These are phyloP conservation scores for Yamadazyma aaseri DNA, from an alignment of 1,139 yeast genomes.

Conservation along the genomic window DNA sequence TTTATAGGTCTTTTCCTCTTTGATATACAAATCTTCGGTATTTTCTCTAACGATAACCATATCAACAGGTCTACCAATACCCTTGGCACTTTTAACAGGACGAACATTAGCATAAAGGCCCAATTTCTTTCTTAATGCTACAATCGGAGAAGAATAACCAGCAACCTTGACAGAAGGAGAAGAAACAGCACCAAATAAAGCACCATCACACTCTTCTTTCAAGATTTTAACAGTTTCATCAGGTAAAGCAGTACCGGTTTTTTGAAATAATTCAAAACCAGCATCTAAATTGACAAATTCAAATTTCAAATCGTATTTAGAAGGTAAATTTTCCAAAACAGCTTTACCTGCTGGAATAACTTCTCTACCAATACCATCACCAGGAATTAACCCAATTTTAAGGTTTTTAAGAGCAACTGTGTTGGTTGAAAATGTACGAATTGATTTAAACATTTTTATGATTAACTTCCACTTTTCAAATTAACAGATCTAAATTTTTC, in stretches of 20 bases:
- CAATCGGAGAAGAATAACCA: slow-evolving; percentile 97
- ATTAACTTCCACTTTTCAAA: no score
- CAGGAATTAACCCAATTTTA: slow-evolving; percentile 75
- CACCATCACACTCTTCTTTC: slow-evolving; percentile 88
- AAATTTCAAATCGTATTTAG: slow-evolving; percentile 71
- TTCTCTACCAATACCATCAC: slow-evolving; percentile 97
- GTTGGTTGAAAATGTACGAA: slow-evolving; percentile 39
- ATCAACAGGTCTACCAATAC: slow-evolving; percentile 84
- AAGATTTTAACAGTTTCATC: slow-evolving; percentile 84
- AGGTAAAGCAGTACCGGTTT: slow-evolving; percentile 93
- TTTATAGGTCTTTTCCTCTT: slow-evolving; percentile 78
- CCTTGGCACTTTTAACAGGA: slow-evolving; percentile 91
- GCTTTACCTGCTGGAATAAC: slow-evolving; percentile 94
- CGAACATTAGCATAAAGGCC: slow-evolving; percentile 96
- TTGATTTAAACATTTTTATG: slow-evolving; percentile 12
- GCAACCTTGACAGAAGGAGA: slow-evolving; percentile 92
- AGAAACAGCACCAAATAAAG: slow-evolving; percentile 94
- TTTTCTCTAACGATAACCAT: slow-evolving; percentile 98
- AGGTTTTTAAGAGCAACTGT: slow-evolving; percentile 32
- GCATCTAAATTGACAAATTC: slow-evolving; percentile 88
- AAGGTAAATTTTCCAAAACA: slow-evolving; percentile 77
- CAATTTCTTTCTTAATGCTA: slow-evolving; percentile 90
- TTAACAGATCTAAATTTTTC: no score
- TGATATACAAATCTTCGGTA: slow-evolving; percentile 94
- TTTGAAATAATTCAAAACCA: slow-evolving; percentile 89